Evolutionary conservation across 208 protist species (phyloP).

Genomic region (Porcisia deanei): DNA sequence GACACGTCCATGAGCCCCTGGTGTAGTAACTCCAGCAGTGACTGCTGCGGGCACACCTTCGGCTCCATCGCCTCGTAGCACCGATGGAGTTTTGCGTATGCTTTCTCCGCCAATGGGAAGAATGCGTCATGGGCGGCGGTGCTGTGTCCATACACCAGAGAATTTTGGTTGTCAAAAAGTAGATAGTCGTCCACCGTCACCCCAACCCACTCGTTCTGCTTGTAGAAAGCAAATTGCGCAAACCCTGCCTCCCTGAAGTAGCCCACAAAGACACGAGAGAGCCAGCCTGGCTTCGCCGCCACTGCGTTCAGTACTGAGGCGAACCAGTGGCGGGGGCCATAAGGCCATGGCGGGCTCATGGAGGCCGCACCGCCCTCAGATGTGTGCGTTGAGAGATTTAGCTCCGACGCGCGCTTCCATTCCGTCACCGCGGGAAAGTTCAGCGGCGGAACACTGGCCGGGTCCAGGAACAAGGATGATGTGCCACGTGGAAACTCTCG

Average conservation of each 20-base stretch:
- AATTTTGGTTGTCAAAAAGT: slow-evolving; percentile 57
- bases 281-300: slow-evolving; percentile 66
- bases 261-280: slow-evolving; percentile 52
- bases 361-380: slow-evolving; percentile 24
- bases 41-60: slow-evolving; percentile 58
- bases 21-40: slow-evolving; percentile 45
- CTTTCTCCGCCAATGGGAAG: slow-evolving; percentile 90
- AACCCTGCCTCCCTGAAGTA: slow-evolving; percentile 78
- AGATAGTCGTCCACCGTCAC: slow-evolving; percentile 91
- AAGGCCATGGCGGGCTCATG: slow-evolving; percentile 58
- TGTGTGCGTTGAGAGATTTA: slow-evolving; percentile 15
- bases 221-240: slow-evolving; percentile 88
- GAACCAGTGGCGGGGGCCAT: slow-evolving; percentile 74
- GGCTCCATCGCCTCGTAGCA: slow-evolving; percentile 89
- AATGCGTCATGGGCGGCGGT: slow-evolving; percentile 47
- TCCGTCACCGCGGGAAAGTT: slow-evolving; percentile 55
- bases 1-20: slow-evolving; percentile 81
- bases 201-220: slow-evolving; percentile 67
- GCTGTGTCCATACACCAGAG: slow-evolving; percentile 43
- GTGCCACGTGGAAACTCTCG: slow-evolving; percentile 80
- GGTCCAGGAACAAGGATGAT: slow-evolving; percentile 78
- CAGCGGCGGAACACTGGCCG: slow-evolving; percentile 37
- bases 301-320: slow-evolving; percentile 68
- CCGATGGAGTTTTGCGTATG: slow-evolving; percentile 91
- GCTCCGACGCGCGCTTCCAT: slow-evolving; percentile 63